Percentiles rank a stretch among this genome's conserved stretches.
phyloP scores from a whole-genome alignment of 1,139 yeast genomes.

The Wickerhamomyces sp. region DNA sequence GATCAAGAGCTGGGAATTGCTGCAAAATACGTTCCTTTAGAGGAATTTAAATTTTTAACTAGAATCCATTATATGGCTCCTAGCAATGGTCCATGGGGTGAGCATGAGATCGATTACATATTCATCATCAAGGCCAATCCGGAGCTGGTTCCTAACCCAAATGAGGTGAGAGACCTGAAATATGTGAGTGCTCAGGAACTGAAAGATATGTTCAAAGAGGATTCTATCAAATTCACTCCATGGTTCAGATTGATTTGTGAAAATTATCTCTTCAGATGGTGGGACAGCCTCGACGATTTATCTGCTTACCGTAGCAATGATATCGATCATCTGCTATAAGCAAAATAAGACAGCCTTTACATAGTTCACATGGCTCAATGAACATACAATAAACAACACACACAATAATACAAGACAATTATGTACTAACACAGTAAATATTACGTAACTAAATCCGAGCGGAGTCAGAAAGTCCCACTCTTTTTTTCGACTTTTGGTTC shows the following conservation, averaged over 20 bases:
- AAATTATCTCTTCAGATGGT: conserved; percentile 88
- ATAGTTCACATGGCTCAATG: background rate
- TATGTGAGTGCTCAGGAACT: conserved; percentile 71
- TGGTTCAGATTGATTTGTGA: conserved; percentile 98
- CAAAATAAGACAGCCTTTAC: too few relatives aligned
- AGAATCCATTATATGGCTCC: conserved; percentile 95
- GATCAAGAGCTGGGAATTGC: conserved; percentile 90
- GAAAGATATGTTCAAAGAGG: conserved; percentile 70
- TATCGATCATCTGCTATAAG: conserved; percentile 23
- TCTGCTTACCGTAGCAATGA: conserved; percentile 20
- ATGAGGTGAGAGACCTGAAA: conserved; percentile 79
- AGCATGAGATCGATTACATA: conserved; percentile 95
- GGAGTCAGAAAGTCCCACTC: background rate
- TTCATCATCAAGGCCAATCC: conserved; percentile 69
- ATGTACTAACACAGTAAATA: too few relatives aligned
- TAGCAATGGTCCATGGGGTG: conserved; percentile 86
- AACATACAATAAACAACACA: background rate
- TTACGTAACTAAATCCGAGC: background rate
- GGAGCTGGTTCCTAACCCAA: conserved; percentile 48
- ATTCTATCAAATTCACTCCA: conserved; percentile 73
- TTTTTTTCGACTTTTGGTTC: background rate
- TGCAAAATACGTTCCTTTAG: conserved; percentile 55
- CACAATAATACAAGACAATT: too few relatives aligned
- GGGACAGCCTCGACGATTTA: conserved; percentile 64
- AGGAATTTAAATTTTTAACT: conserved; percentile 75